These are phyloP conservation scores for Fusarium praegraminearum DNA, from an alignment of 2,329 filamentous ascomycete genomes.

Conservation along the genomic window DNA sequence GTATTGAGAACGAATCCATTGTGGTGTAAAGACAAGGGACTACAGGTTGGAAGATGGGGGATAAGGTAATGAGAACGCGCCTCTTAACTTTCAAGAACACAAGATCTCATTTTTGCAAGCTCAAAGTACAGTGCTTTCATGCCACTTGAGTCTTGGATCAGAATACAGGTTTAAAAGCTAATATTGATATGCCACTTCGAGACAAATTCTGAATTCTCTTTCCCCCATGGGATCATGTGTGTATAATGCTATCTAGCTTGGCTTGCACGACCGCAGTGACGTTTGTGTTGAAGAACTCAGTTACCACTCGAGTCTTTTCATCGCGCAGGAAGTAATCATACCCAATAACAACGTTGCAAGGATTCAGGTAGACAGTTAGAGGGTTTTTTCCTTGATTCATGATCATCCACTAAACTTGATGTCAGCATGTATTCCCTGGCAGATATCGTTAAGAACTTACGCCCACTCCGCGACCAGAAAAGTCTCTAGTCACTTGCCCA, in stretches of 20 bases:
- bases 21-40: no score
- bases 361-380: not conserved
- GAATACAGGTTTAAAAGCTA: no score
- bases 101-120: no score
- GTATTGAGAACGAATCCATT: no score
- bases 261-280: not conserved
- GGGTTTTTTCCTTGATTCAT: not conserved
- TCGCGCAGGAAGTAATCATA: not conserved
- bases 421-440: not conserved
- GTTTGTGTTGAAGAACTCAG: not conserved
- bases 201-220: no score
- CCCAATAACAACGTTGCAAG: not conserved
- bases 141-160: no score
- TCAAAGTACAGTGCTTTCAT: no score
- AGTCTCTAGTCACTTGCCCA: not conserved
- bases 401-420: not conserved
- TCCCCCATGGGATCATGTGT: not conserved
- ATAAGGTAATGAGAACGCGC: no score
- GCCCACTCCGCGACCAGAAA: not conserved
- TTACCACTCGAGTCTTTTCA: not conserved
- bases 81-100: no score
- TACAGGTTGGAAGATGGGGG: no score
- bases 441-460: not conserved
- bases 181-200: no score
- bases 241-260: not conserved